These are phyloP conservation scores for Polytolypa hystricis DNA, from an alignment of 2,329 filamentous ascomycete genomes.

Conservation along the genomic window DNA sequence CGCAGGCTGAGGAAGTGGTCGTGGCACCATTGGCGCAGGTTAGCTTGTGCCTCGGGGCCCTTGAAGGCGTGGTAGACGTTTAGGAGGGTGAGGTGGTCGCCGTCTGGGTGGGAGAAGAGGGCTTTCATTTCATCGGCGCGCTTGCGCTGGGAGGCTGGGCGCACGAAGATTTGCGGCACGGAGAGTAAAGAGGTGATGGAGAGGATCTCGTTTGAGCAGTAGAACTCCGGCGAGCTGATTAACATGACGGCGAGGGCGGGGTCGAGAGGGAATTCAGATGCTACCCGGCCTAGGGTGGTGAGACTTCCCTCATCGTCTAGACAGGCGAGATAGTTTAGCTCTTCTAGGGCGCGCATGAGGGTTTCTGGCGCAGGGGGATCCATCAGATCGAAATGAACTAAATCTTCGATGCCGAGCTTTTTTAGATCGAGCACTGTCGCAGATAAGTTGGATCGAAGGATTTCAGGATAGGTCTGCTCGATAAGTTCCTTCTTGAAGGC, in stretches of 20 bases:
- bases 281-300: slow-evolving; percentile 71
- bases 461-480: slow-evolving; percentile 92
- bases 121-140: slow-evolving; percentile 96
- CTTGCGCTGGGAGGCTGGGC: slow-evolving; percentile 74
- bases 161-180: slow-evolving; percentile 86
- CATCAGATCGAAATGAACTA: slow-evolving; percentile 98
- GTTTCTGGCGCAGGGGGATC: slow-evolving; percentile 96
- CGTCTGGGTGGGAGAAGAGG: slow-evolving; percentile 82
- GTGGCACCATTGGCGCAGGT: slow-evolving; percentile 87
- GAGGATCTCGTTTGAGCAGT: slow-evolving; percentile 95
- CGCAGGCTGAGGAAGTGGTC: slow-evolving; percentile 90
- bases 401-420: slow-evolving; percentile 88
- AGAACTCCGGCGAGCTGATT: slow-evolving; percentile 93
- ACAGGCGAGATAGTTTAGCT: slow-evolving; percentile 94
- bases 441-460: slow-evolving; percentile 84
- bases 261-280: slow-evolving; percentile 91
- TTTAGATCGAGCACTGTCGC: slow-evolving; percentile 94
- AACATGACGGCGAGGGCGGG: slow-evolving; percentile 94
- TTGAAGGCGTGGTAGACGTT: slow-evolving; percentile 99
- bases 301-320: slow-evolving; percentile 93
- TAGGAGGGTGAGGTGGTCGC: slow-evolving; percentile 89
- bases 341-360: slow-evolving; percentile 92
- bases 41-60: slow-evolving; percentile 54
- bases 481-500: slow-evolving; percentile 98
- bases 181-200: slow-evolving; percentile 90